Evolutionary conservation across 2,329 filamentous ascomycete genomes (phyloP).

Genomic region (Calonectria pseudoturangicola): DNA sequence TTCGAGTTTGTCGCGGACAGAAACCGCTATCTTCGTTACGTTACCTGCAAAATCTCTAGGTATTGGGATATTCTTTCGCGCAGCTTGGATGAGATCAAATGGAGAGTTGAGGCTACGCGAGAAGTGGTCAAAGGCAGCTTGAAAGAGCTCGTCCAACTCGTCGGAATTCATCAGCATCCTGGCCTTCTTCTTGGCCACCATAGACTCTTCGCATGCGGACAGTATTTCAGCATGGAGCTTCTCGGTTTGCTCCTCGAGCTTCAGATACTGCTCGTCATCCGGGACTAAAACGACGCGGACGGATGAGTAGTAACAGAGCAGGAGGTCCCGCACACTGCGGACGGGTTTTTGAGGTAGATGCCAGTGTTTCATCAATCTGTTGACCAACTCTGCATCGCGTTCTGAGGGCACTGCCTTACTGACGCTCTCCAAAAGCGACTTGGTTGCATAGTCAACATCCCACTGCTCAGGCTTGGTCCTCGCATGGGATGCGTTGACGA

Average conservation of each 20-base stretch:
- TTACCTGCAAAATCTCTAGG: neutral
- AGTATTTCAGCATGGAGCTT: neutral
- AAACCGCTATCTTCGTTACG: neutral
- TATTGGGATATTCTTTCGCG: neutral
- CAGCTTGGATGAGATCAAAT: neutral
- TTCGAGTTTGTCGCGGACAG: neutral
- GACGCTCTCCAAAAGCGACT: neutral
- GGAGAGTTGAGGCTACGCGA: neutral
- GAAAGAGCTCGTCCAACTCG: neutral
- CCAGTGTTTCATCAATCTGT: constrained; percentile 3
- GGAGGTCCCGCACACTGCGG: neutral
- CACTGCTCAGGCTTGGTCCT: neutral
- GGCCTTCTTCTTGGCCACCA: neutral
- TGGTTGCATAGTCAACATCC: neutral
- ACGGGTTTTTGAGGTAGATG: neutral
- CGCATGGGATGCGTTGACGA: constrained; percentile 3
- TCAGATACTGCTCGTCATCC: neutral
- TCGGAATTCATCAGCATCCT: constrained; percentile 13
- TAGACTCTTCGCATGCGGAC: neutral
- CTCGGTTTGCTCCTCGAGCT: neutral
- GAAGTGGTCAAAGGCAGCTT: constrained; percentile 1
- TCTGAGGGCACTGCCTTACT: neutral
- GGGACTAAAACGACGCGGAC: neutral
- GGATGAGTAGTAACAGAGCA: neutral
- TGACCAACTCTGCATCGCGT: neutral